These are phyloP conservation scores for Venturiaceae sp. DNA, from an alignment of 2,329 filamentous ascomycete genomes.

Conservation along the genomic window DNA sequence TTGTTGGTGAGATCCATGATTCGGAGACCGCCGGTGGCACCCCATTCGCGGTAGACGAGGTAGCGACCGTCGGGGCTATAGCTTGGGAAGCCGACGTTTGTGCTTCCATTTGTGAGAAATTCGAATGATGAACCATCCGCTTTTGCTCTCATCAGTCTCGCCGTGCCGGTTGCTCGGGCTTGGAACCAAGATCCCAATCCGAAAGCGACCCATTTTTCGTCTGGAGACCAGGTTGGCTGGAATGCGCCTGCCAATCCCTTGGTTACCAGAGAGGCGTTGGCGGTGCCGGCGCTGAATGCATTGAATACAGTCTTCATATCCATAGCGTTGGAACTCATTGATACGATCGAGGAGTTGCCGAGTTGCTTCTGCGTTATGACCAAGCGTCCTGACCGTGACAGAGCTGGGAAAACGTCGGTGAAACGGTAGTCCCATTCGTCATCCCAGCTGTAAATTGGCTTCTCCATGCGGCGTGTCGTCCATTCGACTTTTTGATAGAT, in stretches of 20 bases:
- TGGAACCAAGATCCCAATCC: constrained; percentile 32
- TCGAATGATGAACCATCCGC: constrained; percentile 18
- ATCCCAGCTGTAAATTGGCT: constrained; percentile 30
- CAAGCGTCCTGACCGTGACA: constrained; percentile 17
- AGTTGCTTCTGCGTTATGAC: constrained; percentile 30
- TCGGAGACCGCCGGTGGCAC: constrained; percentile 21
- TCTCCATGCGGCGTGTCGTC: constrained; percentile 23
- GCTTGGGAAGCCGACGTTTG: constrained; percentile 31
- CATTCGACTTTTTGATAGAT: constrained; percentile 17
- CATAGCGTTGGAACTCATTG: constrained; percentile 19
- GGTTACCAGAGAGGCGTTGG: no score
- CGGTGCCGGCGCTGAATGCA: constrained; percentile 8
- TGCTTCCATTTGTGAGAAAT: constrained; percentile 22
- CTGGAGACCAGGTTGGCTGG: constrained; percentile 29
- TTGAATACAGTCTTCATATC: constrained; percentile 20
- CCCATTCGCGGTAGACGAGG: constrained; percentile 28
- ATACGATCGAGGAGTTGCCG: constrained; percentile 28
- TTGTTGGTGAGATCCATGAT: constrained; percentile 20
- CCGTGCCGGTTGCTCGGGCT: constrained; percentile 17
- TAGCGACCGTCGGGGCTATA: constrained; percentile 27
- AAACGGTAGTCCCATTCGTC: constrained; percentile 32
- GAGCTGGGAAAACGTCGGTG: constrained; percentile 32
- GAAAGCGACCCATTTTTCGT: constrained; percentile 28
- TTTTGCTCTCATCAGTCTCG: constrained; percentile 15
- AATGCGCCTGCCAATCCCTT: constrained; percentile 28